Evolutionary conservation across 2,329 filamentous ascomycete genomes (phyloP).

Genomic region (Fusarium guadeloupense): DNA sequence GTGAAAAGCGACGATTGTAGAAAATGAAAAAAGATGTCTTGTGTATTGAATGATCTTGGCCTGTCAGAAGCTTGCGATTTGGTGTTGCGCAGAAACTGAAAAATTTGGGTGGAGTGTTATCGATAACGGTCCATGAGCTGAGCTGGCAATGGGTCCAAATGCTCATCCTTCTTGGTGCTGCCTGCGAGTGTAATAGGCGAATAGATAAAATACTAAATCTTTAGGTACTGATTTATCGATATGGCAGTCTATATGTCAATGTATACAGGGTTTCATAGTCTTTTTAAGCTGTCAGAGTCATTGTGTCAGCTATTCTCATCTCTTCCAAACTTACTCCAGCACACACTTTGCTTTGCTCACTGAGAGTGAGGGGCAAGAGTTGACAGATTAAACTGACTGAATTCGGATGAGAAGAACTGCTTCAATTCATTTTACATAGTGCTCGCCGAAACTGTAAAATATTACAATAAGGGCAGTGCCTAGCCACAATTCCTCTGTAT

Average conservation of each 20-base stretch:
- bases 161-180: not conserved
- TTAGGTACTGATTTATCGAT: no score
- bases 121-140: conserved; percentile 41
- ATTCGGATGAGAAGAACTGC: not conserved
- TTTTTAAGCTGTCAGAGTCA: no score
- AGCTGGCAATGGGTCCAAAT: not conserved
- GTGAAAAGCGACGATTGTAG: conserved; percentile 2
- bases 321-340: no score
- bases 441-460: no score
- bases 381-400: not conserved
- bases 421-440: no score
- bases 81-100: conserved; percentile 43
- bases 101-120: conserved; percentile 46
- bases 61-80: conserved; percentile 30
- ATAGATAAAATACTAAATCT: no score
- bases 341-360: not conserved
- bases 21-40: conserved; percentile 3
- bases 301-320: no score
- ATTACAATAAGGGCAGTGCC: no score
- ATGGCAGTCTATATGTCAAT: no score
- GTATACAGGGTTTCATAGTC: no score
- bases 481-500: no score
- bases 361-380: not conserved
- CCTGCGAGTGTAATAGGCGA: not conserved
- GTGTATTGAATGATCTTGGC: conserved; percentile 15